phyloP scores from a whole-genome alignment of 2,329 filamentous ascomycete species.

The Salinomyces thailandicus region DNA sequence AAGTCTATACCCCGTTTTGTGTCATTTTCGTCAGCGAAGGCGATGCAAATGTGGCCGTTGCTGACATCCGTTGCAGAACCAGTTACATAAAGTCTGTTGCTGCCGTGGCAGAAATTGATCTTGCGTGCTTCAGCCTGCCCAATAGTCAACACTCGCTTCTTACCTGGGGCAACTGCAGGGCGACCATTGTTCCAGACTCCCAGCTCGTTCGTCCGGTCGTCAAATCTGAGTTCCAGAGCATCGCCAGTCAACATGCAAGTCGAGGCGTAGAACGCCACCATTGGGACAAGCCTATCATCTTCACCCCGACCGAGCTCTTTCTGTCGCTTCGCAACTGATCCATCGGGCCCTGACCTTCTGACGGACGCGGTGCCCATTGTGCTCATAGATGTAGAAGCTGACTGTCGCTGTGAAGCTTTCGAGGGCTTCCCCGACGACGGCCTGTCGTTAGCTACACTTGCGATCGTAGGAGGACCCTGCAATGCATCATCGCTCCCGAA shows the following conservation, averaged over 20 bases:
- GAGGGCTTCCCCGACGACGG: not conserved
- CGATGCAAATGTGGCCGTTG: slow-evolving; percentile 8
- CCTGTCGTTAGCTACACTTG: not conserved
- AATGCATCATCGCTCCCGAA: slow-evolving; percentile 1
- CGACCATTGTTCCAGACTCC: slow-evolving; percentile 1
- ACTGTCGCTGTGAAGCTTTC: too few species aligned
- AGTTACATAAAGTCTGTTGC: slow-evolving; percentile 1
- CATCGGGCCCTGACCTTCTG: too few species aligned
- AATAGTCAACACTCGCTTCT: not conserved
- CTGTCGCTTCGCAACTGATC: too few species aligned
- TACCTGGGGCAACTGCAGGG: not conserved
- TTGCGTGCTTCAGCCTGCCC: not conserved
- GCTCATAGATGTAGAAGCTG: too few species aligned
- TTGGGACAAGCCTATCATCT: not conserved
- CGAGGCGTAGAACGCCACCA: slow-evolving; percentile 5
- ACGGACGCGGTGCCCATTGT: too few species aligned
- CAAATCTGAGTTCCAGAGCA: not conserved
- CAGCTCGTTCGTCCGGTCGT: not conserved
- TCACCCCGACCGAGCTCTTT: too few species aligned
- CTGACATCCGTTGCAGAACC: slow-evolving; percentile 5
- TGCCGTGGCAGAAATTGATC: not conserved
- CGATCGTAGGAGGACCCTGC: not conserved
- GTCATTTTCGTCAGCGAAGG: slow-evolving; percentile 3
- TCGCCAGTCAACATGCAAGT: not conserved
- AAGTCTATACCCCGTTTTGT: too few species aligned